Conservation (phyloP, 495 filamentous ascomycete species). For the Talaromyces adpressus region DNA sequence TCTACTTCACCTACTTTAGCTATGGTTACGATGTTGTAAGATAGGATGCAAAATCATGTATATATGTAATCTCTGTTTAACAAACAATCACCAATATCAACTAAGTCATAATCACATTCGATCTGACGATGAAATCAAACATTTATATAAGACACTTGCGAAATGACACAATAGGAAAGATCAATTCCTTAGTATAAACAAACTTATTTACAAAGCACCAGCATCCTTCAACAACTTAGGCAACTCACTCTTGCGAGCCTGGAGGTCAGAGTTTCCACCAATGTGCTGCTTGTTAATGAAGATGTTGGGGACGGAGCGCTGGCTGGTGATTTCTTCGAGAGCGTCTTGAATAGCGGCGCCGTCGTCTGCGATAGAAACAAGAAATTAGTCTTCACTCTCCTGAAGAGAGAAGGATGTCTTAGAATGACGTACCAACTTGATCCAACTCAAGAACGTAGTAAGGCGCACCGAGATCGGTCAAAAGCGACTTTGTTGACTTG, state of each 20-base stretch:
- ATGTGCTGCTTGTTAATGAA: constrained; percentile 89
- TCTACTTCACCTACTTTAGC: background rate
- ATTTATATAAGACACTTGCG: background rate
- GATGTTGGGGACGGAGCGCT: constrained; percentile 90
- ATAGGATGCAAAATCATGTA: background rate
- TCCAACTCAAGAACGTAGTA: constrained; percentile 77
- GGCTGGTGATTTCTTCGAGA: constrained; percentile 68
- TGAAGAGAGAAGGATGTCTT: background rate
- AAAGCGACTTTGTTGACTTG: constrained; percentile 63
- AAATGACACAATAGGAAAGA: background rate
- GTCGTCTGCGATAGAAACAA: constrained; percentile 46
- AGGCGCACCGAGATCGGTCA: constrained; percentile 64
- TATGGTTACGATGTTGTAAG: constrained; percentile 13
- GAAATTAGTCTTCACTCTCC: background rate
- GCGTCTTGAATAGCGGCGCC: constrained; percentile 78
- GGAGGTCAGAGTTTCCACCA: constrained; percentile 92
- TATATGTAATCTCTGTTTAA: background rate
- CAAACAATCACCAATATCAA: background rate
- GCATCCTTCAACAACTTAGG: constrained; percentile 55
- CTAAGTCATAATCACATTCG: background rate
- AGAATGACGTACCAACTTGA: constrained; percentile 55
- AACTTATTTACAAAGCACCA: constrained; percentile 46
- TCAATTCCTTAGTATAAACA: background rate
- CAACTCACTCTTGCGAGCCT: constrained; percentile 54
- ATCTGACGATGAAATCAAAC: background rate